Evolutionary conservation across 73 alveolate species (phyloP).

Genomic region (Paramecium octaurelia): DNA sequence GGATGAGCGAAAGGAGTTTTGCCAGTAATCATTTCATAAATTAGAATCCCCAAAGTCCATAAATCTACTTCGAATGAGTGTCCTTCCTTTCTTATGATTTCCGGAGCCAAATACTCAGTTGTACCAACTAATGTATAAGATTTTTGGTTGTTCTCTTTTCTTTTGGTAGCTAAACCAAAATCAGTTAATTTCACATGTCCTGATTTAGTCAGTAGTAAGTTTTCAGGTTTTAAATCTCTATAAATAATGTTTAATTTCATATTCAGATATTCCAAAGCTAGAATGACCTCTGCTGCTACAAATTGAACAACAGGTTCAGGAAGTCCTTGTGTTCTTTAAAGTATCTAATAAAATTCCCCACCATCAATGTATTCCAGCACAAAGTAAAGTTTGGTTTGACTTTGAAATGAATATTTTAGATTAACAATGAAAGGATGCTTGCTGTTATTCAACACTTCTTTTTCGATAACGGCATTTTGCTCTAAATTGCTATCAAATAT

Average conservation of each 20-base stretch:
- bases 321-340: constrained; percentile 41
- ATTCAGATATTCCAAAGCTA: constrained; percentile 64
- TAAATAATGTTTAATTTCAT: constrained; percentile 45
- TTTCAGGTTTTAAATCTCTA: constrained; percentile 71
- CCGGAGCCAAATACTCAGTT: constrained; percentile 80
- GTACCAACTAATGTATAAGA: constrained; percentile 74
- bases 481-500: constrained; percentile 76
- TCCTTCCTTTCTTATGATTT: constrained; percentile 56
- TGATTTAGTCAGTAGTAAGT: constrained; percentile 56
- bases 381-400: constrained; percentile 84
- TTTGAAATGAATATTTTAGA: constrained; percentile 84
- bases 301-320: constrained; percentile 61
- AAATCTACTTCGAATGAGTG: constrained; percentile 50
- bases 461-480: constrained; percentile 86
- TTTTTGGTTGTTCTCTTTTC: constrained; percentile 48
- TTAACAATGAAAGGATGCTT: constrained; percentile 86
- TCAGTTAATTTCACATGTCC: constrained; percentile 76
- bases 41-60: constrained; percentile 44
- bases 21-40: constrained; percentile 59
- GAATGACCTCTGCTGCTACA: constrained; percentile 58
- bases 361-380: constrained; percentile 72
- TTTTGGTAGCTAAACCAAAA: constrained; percentile 65
- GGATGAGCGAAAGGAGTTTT: constrained; percentile 57
- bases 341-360: constrained; percentile 51
- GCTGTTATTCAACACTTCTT: constrained; percentile 75